phyloP scores from a whole-genome alignment of 345 rosid species.

The Eutrema japonicum region DNA sequence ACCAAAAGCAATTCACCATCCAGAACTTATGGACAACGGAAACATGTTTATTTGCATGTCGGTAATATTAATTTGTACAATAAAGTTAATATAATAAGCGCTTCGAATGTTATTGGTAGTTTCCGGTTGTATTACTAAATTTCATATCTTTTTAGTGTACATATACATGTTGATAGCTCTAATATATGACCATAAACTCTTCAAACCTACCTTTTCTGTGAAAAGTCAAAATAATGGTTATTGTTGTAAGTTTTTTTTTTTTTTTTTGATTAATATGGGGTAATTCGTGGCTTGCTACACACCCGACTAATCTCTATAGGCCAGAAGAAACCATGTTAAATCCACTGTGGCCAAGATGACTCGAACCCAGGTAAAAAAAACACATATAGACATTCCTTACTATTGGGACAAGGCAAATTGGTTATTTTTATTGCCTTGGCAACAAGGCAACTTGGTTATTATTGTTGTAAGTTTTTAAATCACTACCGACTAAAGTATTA shows the following conservation, averaged over 20 bases:
- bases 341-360: too few relatives aligned
- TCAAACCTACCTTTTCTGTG: neutral
- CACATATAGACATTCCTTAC: too few relatives aligned
- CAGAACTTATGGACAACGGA: neutral
- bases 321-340: too few relatives aligned
- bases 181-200: slow-evolving; percentile 9
- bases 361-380: too few relatives aligned
- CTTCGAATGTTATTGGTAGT: slow-evolving; percentile 19
- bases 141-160: neutral
- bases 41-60: neutral
- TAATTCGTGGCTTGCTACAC: too few relatives aligned
- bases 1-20: neutral
- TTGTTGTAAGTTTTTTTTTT: slow-evolving; percentile 14
- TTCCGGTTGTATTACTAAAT: slow-evolving; percentile 17
- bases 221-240: neutral
- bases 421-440: too few relatives aligned
- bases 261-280: too few relatives aligned
- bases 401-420: too few relatives aligned
- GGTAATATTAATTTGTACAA: neutral
- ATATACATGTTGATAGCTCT: neutral
- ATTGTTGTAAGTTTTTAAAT: neutral
- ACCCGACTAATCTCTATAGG: too few relatives aligned
- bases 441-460: too few relatives aligned
- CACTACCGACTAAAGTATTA: slow-evolving; percentile 17
- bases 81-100: neutral